A percentile compares a stretch with the other conserved stretches of the same genome.
Conservation (phyloP, 495 filamentous ascomycete genomes). For the Eremomyces bilateralis region DNA sequence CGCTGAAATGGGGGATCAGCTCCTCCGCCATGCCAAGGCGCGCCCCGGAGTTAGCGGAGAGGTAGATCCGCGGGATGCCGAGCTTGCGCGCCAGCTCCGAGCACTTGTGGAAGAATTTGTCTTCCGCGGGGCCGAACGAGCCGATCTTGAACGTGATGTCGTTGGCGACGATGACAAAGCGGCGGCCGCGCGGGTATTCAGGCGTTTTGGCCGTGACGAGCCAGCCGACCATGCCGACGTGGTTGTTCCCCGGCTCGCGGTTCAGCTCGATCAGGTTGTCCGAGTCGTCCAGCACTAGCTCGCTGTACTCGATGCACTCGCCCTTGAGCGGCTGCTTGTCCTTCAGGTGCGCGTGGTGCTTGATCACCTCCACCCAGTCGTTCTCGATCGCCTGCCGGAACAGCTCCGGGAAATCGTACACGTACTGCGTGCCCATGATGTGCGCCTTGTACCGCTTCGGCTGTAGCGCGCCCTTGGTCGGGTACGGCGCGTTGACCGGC, state of each 20-base stretch:
- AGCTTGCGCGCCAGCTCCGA: slow-evolving; percentile 83
- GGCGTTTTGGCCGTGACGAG: slow-evolving; percentile 89
- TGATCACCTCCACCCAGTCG: slow-evolving; percentile 57
- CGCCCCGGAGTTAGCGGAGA: slow-evolving; percentile 98
- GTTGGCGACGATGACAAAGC: slow-evolving; percentile 93
- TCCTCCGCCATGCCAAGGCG: slow-evolving; percentile 94
- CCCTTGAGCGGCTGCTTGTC: slow-evolving; percentile 66
- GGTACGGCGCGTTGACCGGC: slow-evolving; percentile 77
- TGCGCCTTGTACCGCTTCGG: slow-evolving; percentile 99
- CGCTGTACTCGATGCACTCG: slow-evolving; percentile 88
- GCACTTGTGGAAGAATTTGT: slow-evolving; percentile 98
- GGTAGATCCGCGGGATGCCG: slow-evolving; percentile 88
- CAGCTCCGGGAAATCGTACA: slow-evolving; percentile 98
- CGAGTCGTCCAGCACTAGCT: slow-evolving; percentile 81
- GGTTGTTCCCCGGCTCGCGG: slow-evolving; percentile 85
- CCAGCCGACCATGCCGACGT: slow-evolving; percentile 97
- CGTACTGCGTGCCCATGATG: slow-evolving; percentile 96
- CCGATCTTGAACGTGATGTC: slow-evolving; percentile 99
- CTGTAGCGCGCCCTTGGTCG: slow-evolving; percentile 95
- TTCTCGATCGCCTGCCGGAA: slow-evolving; percentile 97
- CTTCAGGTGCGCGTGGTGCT: slow-evolving; percentile 44
- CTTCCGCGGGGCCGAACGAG: slow-evolving; percentile 87
- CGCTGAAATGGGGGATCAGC: slow-evolving; percentile 86
- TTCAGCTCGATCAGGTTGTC: slow-evolving; percentile 83
- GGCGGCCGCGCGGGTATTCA: slow-evolving; percentile 83